phyloP scores from a whole-genome alignment of 495 filamentous ascomycete species.

The Penicillium riverlandense region DNA sequence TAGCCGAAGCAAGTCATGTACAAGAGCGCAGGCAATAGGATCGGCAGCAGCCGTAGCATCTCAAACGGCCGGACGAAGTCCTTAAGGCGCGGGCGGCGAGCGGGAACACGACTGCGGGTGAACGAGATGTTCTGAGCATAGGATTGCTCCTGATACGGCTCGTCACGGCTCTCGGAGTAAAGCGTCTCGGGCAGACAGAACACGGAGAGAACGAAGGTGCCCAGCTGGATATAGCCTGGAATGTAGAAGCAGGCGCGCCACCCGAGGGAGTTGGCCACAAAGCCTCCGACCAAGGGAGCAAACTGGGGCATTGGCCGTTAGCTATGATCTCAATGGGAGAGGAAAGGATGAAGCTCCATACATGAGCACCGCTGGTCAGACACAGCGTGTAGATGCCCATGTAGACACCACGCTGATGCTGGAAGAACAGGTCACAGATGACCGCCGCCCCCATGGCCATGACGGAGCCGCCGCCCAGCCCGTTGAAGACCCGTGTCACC shows the following conservation, averaged over 20 bases:
- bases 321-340: too few relatives aligned
- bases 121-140: conserved; percentile 4
- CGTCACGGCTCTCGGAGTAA: conserved; percentile 2
- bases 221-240: conserved; percentile 10
- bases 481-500: conserved; percentile 26
- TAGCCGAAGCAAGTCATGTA: conserved; percentile 15
- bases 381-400: conserved; percentile 20
- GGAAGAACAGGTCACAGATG: conserved; percentile 35
- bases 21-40: conserved; percentile 15
- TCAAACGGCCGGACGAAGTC: conserved; percentile 20
- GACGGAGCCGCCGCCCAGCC: conserved; percentile 25
- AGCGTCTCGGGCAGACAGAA: conserved; percentile 25
- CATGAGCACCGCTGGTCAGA: conserved; percentile 17
- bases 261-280: conserved; percentile 12
- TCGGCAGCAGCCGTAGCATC: conserved; percentile 18
- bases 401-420: conserved; percentile 29
- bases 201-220: conserved; percentile 10
- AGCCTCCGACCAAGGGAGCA: conserved; percentile 16
- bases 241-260: conserved; percentile 23
- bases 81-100: conserved; percentile 2
- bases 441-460: conserved; percentile 29
- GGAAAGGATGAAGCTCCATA: conserved; percentile 1
- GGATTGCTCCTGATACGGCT: neutral
- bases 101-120: conserved; percentile 7
- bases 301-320: too few relatives aligned